Evolutionary conservation across 768 basidiomycete genomes (phyloP).

Genomic region (Xanthoconium stramineum): DNA sequence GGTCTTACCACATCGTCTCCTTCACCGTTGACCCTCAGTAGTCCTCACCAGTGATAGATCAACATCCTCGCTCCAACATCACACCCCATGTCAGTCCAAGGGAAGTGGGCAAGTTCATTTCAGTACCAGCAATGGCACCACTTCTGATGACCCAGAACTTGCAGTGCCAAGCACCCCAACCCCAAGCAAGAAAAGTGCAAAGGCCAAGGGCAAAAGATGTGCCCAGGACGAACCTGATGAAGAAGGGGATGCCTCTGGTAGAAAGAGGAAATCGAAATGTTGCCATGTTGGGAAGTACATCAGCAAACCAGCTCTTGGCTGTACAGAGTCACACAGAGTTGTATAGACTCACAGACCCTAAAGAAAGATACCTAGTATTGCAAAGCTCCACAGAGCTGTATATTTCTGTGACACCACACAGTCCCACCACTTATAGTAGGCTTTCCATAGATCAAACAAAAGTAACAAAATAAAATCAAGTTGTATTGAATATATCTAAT

Average conservation of each 20-base stretch:
- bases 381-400: too few species aligned
- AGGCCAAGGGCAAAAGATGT: background rate
- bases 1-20: background rate
- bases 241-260: background rate
- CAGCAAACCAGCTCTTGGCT: too few species aligned
- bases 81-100: background rate
- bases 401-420: too few species aligned
- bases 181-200: background rate
- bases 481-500: too few species aligned
- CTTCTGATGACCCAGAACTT: background rate
- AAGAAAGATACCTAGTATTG: too few species aligned
- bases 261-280: background rate
- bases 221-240: background rate
- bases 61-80: background rate
- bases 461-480: too few species aligned
- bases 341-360: too few species aligned
- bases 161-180: background rate
- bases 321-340: too few species aligned
- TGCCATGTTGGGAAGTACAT: background rate
- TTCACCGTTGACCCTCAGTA: background rate
- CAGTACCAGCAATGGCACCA: background rate
- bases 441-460: too few species aligned
- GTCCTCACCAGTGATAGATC: background rate
- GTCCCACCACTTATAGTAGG: too few species aligned
- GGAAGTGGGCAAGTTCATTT: background rate